Evolutionary conservation across 371 early-diverging fungal species (phyloP).

Genomic region (Phascolomyces articulosus): DNA sequence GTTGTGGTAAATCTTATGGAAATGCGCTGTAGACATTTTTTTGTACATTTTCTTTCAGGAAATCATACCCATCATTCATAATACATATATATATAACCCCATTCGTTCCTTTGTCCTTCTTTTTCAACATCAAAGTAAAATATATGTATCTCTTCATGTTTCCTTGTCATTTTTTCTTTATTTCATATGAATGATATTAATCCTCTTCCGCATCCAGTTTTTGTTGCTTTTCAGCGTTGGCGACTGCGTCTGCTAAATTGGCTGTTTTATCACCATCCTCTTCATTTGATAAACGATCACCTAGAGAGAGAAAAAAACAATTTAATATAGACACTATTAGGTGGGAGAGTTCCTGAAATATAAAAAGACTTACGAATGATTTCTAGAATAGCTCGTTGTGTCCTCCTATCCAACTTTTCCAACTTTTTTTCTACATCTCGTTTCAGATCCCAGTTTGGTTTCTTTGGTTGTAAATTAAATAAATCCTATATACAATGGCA

Average conservation of each 20-base stretch:
- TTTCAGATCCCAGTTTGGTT: slow-evolving; percentile 90
- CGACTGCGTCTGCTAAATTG: slow-evolving; percentile 40
- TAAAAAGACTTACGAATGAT: slow-evolving; percentile 74
- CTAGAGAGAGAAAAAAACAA: not conserved
- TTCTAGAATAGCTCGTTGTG: slow-evolving; percentile 75
- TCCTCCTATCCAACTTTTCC: slow-evolving; percentile 71
- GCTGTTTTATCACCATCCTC: slow-evolving; percentile 29
- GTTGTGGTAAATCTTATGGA: no score
- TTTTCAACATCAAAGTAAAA: no score
- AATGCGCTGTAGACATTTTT: no score
- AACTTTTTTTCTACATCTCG: slow-evolving; percentile 81
- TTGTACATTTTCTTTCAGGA: no score
- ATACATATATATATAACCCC: no score
- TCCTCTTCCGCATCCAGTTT: slow-evolving; percentile 33
- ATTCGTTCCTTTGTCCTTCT: no score
- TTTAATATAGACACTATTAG: no score
- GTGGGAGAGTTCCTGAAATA: no score
- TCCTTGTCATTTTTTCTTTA: not conserved
- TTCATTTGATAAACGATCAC: slow-evolving; percentile 20
- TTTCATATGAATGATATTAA: no score
- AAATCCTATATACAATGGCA: slow-evolving; percentile 62
- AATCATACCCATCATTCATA: no score
- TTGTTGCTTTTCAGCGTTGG: slow-evolving; percentile 43
- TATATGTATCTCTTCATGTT: not conserved
- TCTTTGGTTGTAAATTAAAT: slow-evolving; percentile 79